Percentiles rank a stretch among this genome's conserved stretches.
phyloP scores from a whole-genome alignment of 176 grass and related monocot genomes.

The Triticum urartu region DNA sequence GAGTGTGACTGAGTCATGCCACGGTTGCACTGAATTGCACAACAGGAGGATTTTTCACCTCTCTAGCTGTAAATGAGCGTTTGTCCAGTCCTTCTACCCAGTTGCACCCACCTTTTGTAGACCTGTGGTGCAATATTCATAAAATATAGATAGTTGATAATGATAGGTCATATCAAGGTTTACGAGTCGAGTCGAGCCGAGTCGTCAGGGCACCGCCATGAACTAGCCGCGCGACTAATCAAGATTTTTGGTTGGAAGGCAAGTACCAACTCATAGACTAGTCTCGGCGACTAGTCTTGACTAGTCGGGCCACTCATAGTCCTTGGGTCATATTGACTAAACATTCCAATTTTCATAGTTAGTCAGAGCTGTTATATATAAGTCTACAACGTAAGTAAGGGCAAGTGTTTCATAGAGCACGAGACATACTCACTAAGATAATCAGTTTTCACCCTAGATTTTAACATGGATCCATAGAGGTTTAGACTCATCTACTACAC shows the following conservation, averaged over 20 bases:
- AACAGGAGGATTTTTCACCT: background rate
- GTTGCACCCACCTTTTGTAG: background rate
- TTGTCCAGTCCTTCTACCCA: background rate
- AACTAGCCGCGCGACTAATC: background rate
- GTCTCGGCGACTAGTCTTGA: background rate
- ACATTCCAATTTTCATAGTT: background rate
- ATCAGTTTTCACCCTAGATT: conserved; percentile 3
- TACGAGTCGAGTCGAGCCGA: background rate
- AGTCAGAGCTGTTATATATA: background rate
- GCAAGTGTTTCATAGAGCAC: conserved; percentile 2
- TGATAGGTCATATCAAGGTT: background rate
- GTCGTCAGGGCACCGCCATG: background rate
- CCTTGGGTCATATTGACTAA: conserved; percentile 1
- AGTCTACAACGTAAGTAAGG: background rate
- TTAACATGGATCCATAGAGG: background rate
- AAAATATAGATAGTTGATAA: background rate
- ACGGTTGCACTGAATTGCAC: background rate
- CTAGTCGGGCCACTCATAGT: background rate
- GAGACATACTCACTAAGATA: background rate
- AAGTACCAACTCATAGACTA: background rate
- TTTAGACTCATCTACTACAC: conserved; percentile 3
- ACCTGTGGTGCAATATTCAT: conserved; percentile 1
- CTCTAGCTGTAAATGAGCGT: background rate
- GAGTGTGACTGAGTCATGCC: background rate
- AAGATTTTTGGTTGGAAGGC: background rate